These are phyloP conservation scores for Misopates orontium DNA, from an alignment of 257 asterid genomes.

Conservation along the genomic window DNA sequence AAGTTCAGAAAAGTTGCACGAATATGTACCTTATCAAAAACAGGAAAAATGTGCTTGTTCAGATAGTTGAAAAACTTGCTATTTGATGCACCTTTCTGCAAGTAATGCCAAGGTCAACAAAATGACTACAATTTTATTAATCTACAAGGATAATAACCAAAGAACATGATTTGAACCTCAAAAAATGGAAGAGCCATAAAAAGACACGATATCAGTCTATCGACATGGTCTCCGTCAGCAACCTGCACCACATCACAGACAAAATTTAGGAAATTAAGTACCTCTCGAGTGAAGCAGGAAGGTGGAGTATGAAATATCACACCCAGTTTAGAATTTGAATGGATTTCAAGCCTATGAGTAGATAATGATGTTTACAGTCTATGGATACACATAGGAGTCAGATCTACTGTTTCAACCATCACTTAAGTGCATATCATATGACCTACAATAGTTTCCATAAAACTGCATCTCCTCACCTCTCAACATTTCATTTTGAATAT, in stretches of 20 bases:
- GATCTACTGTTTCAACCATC: not conserved
- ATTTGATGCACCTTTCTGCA: constrained; percentile 95
- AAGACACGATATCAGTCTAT: constrained; percentile 76
- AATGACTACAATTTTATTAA: constrained; percentile 19
- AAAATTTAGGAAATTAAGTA: not conserved
- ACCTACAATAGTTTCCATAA: too few species aligned
- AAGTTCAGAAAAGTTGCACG: not conserved
- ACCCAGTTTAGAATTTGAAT: not conserved
- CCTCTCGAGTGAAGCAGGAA: constrained; percentile 11
- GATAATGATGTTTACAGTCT: constrained; percentile 7
- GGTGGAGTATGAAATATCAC: constrained; percentile 13
- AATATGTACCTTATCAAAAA: constrained; percentile 67
- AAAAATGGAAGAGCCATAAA: constrained; percentile 88
- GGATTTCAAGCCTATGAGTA: constrained; percentile 18
- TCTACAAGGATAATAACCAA: constrained; percentile 13
- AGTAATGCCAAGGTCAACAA: constrained; percentile 31
- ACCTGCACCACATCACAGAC: constrained; percentile 52
- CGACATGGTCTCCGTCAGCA: constrained; percentile 87
- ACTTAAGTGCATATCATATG: too few species aligned
- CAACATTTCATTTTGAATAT: too few species aligned
- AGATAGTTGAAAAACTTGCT: constrained; percentile 80
- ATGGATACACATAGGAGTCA: constrained; percentile 10
- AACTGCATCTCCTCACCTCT: too few species aligned
- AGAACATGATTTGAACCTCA: constrained; percentile 52
- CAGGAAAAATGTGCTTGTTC: constrained; percentile 85